Evolutionary conservation across 2,329 filamentous ascomycete genomes (phyloP).

Genomic region (Cladorrhinum sp.): DNA sequence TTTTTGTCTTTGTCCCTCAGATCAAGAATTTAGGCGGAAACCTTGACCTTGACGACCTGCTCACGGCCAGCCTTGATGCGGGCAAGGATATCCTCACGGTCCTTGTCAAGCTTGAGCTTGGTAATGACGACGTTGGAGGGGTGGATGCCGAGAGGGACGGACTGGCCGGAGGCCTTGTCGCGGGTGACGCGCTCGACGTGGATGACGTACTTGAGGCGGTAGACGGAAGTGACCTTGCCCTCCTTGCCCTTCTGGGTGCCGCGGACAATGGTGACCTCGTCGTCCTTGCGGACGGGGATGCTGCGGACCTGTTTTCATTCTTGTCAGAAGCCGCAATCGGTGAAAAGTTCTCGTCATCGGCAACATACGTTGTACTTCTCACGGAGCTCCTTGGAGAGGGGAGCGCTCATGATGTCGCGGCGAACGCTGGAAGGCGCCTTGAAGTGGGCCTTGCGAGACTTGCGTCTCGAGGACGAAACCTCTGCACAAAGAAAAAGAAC

Average conservation of each 20-base stretch:
- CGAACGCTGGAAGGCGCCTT: slow-evolving; percentile 89
- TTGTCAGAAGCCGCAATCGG: not conserved
- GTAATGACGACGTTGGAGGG: slow-evolving; percentile 97
- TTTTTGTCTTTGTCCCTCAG: slow-evolving; percentile 17
- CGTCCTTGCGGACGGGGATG: slow-evolving; percentile 96
- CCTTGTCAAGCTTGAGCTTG: slow-evolving; percentile 98
- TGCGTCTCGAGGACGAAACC: slow-evolving; percentile 83
- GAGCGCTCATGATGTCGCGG: slow-evolving; percentile 95
- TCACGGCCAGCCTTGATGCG: slow-evolving; percentile 79
- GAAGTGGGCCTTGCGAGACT: slow-evolving; percentile 99
- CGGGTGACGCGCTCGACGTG: slow-evolving; percentile 95
- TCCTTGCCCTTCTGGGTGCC: slow-evolving; percentile 96
- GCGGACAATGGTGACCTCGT: slow-evolving; percentile 90
- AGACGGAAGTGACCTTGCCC: slow-evolving; percentile 97
- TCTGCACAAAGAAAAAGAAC: slow-evolving; percentile 47
- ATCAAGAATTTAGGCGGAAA: slow-evolving; percentile 30
- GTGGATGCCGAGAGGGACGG: slow-evolving; percentile 89
- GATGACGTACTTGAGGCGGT: slow-evolving; percentile 96
- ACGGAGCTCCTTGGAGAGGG: slow-evolving; percentile 92
- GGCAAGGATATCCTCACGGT: slow-evolving; percentile 84
- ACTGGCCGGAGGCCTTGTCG: slow-evolving; percentile 97
- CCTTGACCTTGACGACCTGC: slow-evolving; percentile 68
- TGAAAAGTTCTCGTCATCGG: not conserved
- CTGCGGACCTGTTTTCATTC: slow-evolving; percentile 68
- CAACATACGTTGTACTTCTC: slow-evolving; percentile 94